Percentiles rank a stretch among this genome's conserved stretches.
Conservation (phyloP, 2,329 filamentous ascomycete species). For the Onygenales sp. region DNA sequence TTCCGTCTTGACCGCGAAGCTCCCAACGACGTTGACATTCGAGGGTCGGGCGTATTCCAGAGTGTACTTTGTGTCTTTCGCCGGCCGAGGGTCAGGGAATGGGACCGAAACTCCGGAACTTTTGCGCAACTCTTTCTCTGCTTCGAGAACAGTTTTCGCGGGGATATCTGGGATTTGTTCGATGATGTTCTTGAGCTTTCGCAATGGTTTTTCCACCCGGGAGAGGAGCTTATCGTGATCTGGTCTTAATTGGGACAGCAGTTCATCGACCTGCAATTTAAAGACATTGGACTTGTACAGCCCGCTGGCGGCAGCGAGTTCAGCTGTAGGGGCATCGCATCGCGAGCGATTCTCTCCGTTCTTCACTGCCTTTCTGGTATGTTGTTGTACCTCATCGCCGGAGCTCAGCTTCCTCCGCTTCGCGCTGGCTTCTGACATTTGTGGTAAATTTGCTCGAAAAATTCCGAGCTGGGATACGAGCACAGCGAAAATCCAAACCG, state of each 20-base stretch:
- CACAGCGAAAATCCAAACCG: too few relatives aligned
- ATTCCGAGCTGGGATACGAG: background rate
- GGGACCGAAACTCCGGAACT: conserved; percentile 63
- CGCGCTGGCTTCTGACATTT: conserved; percentile 26
- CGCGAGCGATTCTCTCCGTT: conserved; percentile 16
- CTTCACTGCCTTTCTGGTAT: conserved; percentile 12
- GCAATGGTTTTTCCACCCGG: conserved; percentile 45
- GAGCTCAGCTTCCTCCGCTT: conserved; percentile 42
- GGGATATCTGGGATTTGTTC: conserved; percentile 46
- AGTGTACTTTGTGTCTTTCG: conserved; percentile 69
- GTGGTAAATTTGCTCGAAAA: background rate
- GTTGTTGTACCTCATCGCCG: conserved; percentile 14
- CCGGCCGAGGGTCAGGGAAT: conserved; percentile 71
- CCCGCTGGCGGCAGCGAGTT: conserved; percentile 35
- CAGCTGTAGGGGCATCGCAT: conserved; percentile 20
- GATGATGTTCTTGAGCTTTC: conserved; percentile 46
- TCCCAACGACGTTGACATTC: conserved; percentile 79
- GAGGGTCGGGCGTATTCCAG: conserved; percentile 66
- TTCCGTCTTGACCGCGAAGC: conserved; percentile 70
- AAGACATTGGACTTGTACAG: conserved; percentile 59
- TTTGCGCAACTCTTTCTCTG: conserved; percentile 57
- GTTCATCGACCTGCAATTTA: conserved; percentile 57
- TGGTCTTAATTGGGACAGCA: conserved; percentile 48
- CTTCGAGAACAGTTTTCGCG: conserved; percentile 51
- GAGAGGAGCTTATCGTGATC: conserved; percentile 49